Base-by-base conservation (phyloP, 805 yeast species). In the Spathaspora girioi region DNA sequence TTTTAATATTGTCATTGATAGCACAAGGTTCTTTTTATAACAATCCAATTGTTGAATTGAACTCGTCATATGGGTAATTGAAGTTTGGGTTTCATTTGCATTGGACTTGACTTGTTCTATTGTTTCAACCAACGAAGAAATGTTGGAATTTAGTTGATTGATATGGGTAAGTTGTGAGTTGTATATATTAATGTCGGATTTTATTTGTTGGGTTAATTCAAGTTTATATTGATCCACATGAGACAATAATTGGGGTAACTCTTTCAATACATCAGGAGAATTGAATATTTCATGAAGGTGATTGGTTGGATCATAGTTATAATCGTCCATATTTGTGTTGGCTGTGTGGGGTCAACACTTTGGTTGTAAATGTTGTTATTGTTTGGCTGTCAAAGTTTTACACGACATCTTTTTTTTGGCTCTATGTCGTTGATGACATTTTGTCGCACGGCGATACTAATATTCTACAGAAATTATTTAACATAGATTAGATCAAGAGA, bases 1-100 rank as follows among this genome's bases (percentile, higher is more conserved):
- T 60, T 93, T 89, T 57, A 93, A 75, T 38, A 91, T 83, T 1
- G 96, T 89, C 88, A 94, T 89, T 10, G 94, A 82, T 26, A 83
- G 75, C 1, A 90, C 92, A 46, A 94, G 72, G 65, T 94, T 94
- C 63, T 81, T 82, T 71, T 94, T 94, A 35, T 92, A 84, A 47
- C 80, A 81, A 67, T 94, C 98, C 53, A 94, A 75, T 19, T 77
- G 71, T 58, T 89, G 87, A 54, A 94, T 91, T 40, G 85, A 86
- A 3, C 81, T 75, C 0, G 97, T 93, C 80, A 90, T 86, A 2
- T 63, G 67, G 11, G 84, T 75, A 50, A 91, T 89, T 3, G 83
- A 77, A 4, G 66, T 54, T 53, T 86, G 90, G 0, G 96, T 87
- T 5, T 68, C 58, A 7, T 61, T 59, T 0, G 92, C 82, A 45